phyloP scores from a whole-genome alignment of 73 alveolate species.

The Durusdinium trenchii region DNA sequence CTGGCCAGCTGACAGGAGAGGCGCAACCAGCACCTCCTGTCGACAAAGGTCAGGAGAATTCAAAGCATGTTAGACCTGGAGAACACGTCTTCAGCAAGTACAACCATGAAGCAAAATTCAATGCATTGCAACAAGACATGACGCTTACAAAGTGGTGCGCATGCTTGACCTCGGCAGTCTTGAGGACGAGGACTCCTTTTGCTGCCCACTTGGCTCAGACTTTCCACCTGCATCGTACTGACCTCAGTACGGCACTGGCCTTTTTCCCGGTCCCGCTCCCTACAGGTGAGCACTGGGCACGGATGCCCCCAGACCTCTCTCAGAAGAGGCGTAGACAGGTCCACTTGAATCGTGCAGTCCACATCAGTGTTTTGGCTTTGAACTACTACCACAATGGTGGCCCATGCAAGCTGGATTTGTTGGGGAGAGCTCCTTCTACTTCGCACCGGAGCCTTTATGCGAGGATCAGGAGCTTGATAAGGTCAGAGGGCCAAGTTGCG shows the following conservation, averaged over 20 bases:
- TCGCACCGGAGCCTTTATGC: not conserved
- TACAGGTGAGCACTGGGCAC: not conserved
- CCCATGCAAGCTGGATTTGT: not conserved
- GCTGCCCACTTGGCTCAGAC: not conserved
- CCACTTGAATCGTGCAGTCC: not conserved
- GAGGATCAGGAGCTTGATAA: not conserved
- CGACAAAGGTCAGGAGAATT: not conserved
- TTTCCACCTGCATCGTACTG: not conserved
- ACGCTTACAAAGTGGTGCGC: not conserved
- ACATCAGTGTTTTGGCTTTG: not conserved
- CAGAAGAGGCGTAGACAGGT: not conserved
- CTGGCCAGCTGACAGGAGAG: no score
- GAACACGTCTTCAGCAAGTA: no score
- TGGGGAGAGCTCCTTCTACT: not conserved
- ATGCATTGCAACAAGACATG: no score
- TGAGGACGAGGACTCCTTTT: not conserved
- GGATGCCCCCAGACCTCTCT: not conserved
- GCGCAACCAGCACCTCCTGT: not conserved
- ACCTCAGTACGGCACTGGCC: not conserved
- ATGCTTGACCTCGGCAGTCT: not conserved
- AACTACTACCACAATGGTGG: not conserved
- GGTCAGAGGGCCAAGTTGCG: not conserved
- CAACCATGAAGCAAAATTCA: no score
- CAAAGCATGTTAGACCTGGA: not conserved
- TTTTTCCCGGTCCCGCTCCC: not conserved